Evolutionary conservation across 2,329 filamentous ascomycete genomes (phyloP), one percentile per base, ranked within the genome.

Genomic region (Phialophora verrucosa): DNA sequence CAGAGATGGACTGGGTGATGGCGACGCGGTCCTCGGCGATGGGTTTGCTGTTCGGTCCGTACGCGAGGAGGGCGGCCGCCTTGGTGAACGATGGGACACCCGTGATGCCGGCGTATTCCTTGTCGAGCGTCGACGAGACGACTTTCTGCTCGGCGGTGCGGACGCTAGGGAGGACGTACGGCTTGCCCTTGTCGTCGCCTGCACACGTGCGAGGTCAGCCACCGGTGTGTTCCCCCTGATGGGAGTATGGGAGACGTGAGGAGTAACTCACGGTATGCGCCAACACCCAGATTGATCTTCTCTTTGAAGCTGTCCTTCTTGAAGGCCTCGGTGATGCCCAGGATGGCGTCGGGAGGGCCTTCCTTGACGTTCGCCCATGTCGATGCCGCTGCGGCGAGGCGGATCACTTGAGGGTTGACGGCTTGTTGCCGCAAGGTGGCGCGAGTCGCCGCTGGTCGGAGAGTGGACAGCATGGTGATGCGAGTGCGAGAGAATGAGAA

Each of bases 281-380:
- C 95, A 73, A 98, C 95, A 83, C 93, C 95, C 69, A 99, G 85
- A 85, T 98, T 98, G 86, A 99, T 98, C 89, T 98, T 99, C 84
- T 97, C 88, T 70, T 88, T 84, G 81, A 96, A 94, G 76, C 85
- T 87, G 80, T 99, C 95, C 81, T 93, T 93, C 87, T 98, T 99
- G 91, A 95, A 99, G 69, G 95, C 95, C 84, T 99, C 95, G 70
- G 95, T 98, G 83, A 99, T 82, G 76, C 82, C 82, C 68, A 83
- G 76, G 72, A 83, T 83, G 32, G 81, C 81, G 74, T 79, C 78
- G 78, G 94, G 93, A 87, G 94, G 94, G 71, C 94, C 94, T 83
- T 97, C 92, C 73, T 92, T 90, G 63, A 98, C 92, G 76, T 91
- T 90, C 77, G 91, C 88, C 93, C 94, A 98, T 73, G 91, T 91